Evolutionary conservation across 768 basidiomycete species (phyloP).

Genomic region (Crassisporium funariophilum): DNA sequence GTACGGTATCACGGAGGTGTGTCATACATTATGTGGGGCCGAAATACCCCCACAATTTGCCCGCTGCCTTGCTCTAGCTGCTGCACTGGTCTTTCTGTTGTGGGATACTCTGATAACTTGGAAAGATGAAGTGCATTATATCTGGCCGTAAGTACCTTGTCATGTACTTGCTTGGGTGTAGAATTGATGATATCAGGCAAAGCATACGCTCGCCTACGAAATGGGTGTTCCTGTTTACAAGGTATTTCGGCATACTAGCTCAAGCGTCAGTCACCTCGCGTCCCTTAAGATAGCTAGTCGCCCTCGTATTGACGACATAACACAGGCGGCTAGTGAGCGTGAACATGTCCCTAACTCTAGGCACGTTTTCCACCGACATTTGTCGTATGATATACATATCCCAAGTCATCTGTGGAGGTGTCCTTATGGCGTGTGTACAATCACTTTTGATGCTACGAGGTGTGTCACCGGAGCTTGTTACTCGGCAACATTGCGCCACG

Average conservation of each 20-base stretch:
- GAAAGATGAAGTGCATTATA: slow-evolving; percentile 19
- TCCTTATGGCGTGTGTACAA: slow-evolving; percentile 22
- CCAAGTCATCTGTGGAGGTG: slow-evolving; percentile 19
- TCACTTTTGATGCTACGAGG: slow-evolving; percentile 21
- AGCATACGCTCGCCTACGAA: slow-evolving; percentile 19
- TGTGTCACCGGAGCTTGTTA: not conserved
- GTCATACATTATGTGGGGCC: not conserved
- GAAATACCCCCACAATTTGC: not conserved
- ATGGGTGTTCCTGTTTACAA: slow-evolving; percentile 25
- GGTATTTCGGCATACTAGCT: slow-evolving; percentile 20
- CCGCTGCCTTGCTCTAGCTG: slow-evolving; percentile 11
- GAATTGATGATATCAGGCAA: slow-evolving; percentile 8
- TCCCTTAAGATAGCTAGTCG: slow-evolving; percentile 3
- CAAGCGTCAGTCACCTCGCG: slow-evolving; percentile 15
- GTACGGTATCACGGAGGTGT: slow-evolving; percentile 17
- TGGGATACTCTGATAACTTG: slow-evolving; percentile 22
- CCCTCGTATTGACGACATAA: not conserved
- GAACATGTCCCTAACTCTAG: slow-evolving; percentile 9
- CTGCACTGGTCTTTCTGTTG: slow-evolving; percentile 19
- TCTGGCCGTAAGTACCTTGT: slow-evolving; percentile 18
- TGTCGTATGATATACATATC: slow-evolving; percentile 19
- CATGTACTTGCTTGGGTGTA: not conserved
- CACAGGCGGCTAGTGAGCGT: slow-evolving; percentile 17
- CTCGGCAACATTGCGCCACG: not conserved
- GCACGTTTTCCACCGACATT: slow-evolving; percentile 11